Conservation (phyloP, 1,284 basidiomycete genomes). For the Rhodotorula sp. region DNA sequence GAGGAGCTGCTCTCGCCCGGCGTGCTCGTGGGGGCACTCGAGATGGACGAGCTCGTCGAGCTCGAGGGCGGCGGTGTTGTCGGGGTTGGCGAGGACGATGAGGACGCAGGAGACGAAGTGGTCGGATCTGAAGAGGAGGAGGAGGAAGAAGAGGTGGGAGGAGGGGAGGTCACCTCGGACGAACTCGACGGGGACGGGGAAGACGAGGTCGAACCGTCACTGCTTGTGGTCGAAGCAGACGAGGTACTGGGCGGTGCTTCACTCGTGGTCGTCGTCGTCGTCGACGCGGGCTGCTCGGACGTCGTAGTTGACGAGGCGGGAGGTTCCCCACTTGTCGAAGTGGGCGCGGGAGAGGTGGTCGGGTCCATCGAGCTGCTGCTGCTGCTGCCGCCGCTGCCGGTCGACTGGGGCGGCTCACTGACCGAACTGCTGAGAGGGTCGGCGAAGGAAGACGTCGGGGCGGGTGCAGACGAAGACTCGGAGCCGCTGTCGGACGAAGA, state of each 20-base stretch:
- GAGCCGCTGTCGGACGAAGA: too few species aligned
- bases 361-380: too few species aligned
- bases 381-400: too few species aligned
- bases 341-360: constrained; percentile 3
- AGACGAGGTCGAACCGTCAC: constrained; percentile 1
- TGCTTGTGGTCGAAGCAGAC: not conserved
- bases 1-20: too few species aligned
- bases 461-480: too few species aligned
- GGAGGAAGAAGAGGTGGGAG: constrained; percentile 6
- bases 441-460: too few species aligned
- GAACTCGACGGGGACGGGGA: constrained; percentile 12
- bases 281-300: not conserved
- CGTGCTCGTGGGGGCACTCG: not conserved
- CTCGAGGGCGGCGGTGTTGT: not conserved
- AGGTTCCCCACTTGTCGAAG: not conserved
- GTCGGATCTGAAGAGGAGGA: not conserved
- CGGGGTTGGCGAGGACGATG: not conserved
- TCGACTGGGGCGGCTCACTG: too few species aligned
- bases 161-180: constrained; percentile 1
- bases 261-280: constrained; percentile 4
- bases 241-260: constrained; percentile 10
- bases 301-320: not conserved
- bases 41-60: too few species aligned
- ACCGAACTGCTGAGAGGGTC: too few species aligned
- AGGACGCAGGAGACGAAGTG: not conserved